Conservation (phyloP, 352 stramenopile genomes). For the Pythium vanterpoolii region DNA sequence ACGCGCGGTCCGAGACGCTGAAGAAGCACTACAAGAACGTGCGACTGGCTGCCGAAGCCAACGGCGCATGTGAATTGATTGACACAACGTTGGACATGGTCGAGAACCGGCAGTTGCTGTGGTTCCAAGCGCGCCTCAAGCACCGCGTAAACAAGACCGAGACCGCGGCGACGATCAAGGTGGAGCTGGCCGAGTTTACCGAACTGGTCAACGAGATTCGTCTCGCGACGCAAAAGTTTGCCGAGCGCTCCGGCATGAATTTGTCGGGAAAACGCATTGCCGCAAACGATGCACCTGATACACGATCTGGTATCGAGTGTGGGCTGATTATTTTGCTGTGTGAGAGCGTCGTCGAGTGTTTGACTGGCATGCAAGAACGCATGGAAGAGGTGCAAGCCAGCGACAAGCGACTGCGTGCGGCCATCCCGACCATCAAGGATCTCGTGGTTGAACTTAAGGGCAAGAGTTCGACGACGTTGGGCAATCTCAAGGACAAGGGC, state of each 20-base stretch:
- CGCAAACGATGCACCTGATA: slow-evolving; percentile 64
- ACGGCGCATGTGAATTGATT: slow-evolving; percentile 71
- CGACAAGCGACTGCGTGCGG: slow-evolving; percentile 74
- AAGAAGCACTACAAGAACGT: slow-evolving; percentile 90
- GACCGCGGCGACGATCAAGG: slow-evolving; percentile 83
- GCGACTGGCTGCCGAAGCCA: slow-evolving; percentile 75
- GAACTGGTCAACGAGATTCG: slow-evolving; percentile 81
- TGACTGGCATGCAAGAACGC: slow-evolving; percentile 75
- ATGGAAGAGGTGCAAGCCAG: slow-evolving; percentile 82
- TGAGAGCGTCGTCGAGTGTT: slow-evolving; percentile 67
- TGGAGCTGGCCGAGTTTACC: slow-evolving; percentile 79
- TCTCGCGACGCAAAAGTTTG: slow-evolving; percentile 72
- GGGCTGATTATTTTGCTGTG: slow-evolving; percentile 55
- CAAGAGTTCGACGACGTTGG: slow-evolving; percentile 54
- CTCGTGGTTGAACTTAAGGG: slow-evolving; percentile 62
- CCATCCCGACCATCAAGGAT: slow-evolving; percentile 56
- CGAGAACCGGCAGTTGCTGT: slow-evolving; percentile 62
- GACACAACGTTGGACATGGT: slow-evolving; percentile 76
- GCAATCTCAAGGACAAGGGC: slow-evolving; percentile 65
- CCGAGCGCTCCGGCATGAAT: slow-evolving; percentile 85
- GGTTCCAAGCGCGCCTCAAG: slow-evolving; percentile 77
- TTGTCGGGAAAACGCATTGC: slow-evolving; percentile 68
- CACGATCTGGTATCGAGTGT: slow-evolving; percentile 74
- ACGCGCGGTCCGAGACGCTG: slow-evolving; percentile 65
- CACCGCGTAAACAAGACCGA: slow-evolving; percentile 67